phyloP scores from a whole-genome alignment of 75 land plant genomes.

The Gnetum montanum region DNA sequence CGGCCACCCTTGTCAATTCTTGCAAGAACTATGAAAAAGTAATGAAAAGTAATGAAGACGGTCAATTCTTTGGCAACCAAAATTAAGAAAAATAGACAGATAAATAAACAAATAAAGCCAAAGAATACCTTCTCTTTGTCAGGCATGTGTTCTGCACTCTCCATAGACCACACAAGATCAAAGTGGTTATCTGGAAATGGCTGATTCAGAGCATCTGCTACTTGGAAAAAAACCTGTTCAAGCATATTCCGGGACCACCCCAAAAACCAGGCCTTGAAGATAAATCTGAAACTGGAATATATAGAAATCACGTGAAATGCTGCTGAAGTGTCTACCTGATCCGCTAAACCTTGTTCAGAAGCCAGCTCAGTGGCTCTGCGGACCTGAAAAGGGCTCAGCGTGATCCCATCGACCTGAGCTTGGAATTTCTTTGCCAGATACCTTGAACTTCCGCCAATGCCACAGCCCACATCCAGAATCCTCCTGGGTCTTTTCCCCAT shows the following conservation, averaged over 20 bases:
- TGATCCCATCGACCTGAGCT: slow-evolving; percentile 69
- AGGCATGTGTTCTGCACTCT: slow-evolving; percentile 99
- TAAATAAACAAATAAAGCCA: background rate
- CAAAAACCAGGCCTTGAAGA: too few relatives aligned
- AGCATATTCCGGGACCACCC: too few relatives aligned
- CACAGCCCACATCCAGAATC: slow-evolving; percentile 95
- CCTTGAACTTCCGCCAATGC: slow-evolving; percentile 97
- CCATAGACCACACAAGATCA: slow-evolving; percentile 99
- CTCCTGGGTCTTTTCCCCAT: slow-evolving; percentile 31
- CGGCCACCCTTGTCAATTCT: slow-evolving; percentile 82
- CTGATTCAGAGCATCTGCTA: slow-evolving; percentile 87
- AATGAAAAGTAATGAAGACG: too few relatives aligned
- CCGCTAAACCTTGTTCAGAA: slow-evolving; percentile 35
- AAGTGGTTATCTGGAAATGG: slow-evolving; percentile 85
- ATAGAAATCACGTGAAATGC: too few relatives aligned
- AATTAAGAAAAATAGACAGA: background rate
- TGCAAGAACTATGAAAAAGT: slow-evolving; percentile 60
- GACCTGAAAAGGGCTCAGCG: slow-evolving; percentile 88
- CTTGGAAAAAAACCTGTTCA: slow-evolving; percentile 69
- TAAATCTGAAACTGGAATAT: too few relatives aligned
- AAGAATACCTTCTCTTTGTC: slow-evolving; percentile 72
- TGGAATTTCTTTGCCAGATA: slow-evolving; percentile 79
- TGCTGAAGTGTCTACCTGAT: too few relatives aligned
- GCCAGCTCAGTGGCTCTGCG: slow-evolving; percentile 65
- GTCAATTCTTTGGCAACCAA: too few relatives aligned